Evolutionary conservation across 148 eudicot genomes (phyloP).

Genomic region (Rheum nobile): DNA sequence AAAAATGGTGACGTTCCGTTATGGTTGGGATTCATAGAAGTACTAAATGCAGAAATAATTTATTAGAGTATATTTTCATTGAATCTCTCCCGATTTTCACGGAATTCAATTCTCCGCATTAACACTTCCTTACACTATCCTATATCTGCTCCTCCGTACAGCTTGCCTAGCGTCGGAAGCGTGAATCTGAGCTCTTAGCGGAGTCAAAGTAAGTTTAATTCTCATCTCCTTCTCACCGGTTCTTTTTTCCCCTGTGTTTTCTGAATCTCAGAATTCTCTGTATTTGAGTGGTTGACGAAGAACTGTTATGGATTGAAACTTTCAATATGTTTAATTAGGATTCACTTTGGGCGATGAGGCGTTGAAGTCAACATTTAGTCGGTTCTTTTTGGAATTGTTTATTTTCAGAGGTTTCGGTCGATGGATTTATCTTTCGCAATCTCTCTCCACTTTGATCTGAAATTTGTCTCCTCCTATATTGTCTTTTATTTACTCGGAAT

Average conservation of each 20-base stretch:
- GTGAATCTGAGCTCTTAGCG: background rate
- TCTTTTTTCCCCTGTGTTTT: background rate
- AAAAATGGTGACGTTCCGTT: slow-evolving; percentile 2
- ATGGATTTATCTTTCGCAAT: background rate
- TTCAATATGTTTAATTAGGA: background rate
- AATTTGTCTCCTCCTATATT: slow-evolving; percentile 5
- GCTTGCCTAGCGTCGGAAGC: background rate
- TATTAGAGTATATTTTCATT: background rate
- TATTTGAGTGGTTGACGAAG: background rate
- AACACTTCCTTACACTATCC: background rate
- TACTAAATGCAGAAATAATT: background rate
- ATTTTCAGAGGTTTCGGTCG: background rate
- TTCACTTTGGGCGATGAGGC: background rate
- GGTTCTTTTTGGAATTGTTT: background rate
- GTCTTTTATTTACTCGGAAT: background rate
- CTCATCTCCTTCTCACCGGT: background rate
- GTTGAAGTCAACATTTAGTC: background rate
- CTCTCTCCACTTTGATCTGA: background rate
- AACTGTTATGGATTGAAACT: background rate
- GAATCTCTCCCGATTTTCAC: background rate
- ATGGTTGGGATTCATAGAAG: background rate
- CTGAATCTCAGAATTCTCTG: background rate
- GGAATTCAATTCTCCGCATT: slow-evolving; percentile 1
- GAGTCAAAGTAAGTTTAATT: background rate
- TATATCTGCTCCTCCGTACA: background rate